Conservation (phyloP, 2,329 filamentous ascomycete species). For the Fusarium solani-melongenae region DNA sequence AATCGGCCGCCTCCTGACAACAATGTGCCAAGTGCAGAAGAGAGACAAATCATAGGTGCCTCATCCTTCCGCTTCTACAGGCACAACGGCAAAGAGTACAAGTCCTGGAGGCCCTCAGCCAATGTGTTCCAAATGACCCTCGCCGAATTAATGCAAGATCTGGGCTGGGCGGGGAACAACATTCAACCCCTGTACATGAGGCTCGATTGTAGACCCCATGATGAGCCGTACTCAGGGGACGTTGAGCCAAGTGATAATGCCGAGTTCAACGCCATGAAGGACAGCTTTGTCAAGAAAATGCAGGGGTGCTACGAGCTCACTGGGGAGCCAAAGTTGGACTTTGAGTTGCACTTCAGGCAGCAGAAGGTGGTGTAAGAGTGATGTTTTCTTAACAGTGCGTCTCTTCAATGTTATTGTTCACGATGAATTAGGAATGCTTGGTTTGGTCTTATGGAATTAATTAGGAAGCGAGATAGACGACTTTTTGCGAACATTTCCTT, state of each 20-base stretch:
- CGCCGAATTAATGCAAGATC: neutral
- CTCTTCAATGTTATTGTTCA: neutral
- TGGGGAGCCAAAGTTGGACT: neutral
- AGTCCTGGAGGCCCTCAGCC: neutral
- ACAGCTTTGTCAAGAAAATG: neutral
- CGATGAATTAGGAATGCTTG: neutral
- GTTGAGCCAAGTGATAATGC: neutral
- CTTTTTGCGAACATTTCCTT: neutral
- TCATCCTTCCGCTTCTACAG: neutral
- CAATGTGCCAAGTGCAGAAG: neutral
- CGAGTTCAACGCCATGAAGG: neutral
- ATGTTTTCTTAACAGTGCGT: neutral
- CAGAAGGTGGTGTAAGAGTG: neutral
- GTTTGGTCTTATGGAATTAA: neutral
- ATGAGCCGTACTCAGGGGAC: rapidly evolving
- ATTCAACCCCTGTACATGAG: neutral
- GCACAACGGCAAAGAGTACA: rapidly evolving
- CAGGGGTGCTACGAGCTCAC: neutral
- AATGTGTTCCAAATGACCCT: neutral
- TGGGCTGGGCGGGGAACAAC: neutral
- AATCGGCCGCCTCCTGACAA: neutral
- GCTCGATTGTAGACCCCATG: too few species aligned
- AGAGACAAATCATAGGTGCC: neutral
- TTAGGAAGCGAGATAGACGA: neutral
- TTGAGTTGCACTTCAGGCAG: neutral